phyloP scores from a whole-genome alignment of 148 eudicot species.

The Camellia lanceoleosa region DNA sequence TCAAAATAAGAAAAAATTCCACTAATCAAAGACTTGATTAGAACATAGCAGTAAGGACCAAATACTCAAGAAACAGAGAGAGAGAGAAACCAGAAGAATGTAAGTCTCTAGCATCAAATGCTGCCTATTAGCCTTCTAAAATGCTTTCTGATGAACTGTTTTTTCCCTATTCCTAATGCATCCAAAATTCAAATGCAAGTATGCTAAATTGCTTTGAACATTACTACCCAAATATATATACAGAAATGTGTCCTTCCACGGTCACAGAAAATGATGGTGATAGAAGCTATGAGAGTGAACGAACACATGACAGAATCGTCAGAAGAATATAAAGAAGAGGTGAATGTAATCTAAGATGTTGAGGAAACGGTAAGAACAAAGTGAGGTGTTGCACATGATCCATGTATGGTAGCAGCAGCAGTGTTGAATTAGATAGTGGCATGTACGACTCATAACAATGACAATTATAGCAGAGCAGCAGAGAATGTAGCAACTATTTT shows the following conservation, averaged over 20 bases:
- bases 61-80: background rate
- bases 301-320: too few relatives aligned
- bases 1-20: too few relatives aligned
- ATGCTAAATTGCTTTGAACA: background rate
- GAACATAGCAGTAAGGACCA: background rate
- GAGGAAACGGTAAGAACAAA: background rate
- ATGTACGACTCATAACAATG: background rate
- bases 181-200: background rate
- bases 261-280: background rate
- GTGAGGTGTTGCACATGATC: background rate
- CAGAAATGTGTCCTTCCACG: background rate
- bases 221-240: too few relatives aligned
- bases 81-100: background rate
- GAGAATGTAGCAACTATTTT: background rate
- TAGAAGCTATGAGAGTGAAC: background rate
- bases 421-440: background rate
- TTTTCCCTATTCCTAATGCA: too few relatives aligned
- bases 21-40: background rate
- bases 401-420: background rate
- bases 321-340: background rate
- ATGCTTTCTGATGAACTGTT: background rate
- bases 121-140: background rate
- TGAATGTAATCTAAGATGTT: background rate
- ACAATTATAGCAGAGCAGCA: background rate
- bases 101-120: background rate